These are phyloP conservation scores for Hymenoscyphus salicellus DNA, from an alignment of 2,329 filamentous ascomycete species.

Conservation along the genomic window DNA sequence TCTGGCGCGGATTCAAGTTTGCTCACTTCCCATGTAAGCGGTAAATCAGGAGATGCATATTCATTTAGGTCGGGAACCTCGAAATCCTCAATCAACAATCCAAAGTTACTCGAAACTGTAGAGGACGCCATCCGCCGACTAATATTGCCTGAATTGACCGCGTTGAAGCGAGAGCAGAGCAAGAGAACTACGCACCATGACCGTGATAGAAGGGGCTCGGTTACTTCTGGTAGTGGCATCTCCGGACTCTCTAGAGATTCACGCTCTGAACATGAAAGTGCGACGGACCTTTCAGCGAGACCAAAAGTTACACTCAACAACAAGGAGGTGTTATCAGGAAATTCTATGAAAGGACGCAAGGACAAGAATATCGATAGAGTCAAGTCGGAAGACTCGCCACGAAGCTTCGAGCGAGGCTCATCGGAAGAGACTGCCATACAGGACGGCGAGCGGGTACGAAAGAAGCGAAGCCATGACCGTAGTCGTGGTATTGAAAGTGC, in stretches of 20 bases:
- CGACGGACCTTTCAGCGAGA: constrained; percentile 42
- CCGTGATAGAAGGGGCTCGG: constrained; percentile 58
- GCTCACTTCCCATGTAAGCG: constrained; percentile 53
- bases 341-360: constrained; percentile 50
- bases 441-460: constrained; percentile 47
- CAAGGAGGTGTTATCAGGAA: constrained; percentile 53
- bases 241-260: constrained; percentile 55
- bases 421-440: constrained; percentile 47
- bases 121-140: constrained; percentile 72
- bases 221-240: constrained; percentile 53
- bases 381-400: constrained; percentile 27
- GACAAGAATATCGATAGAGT: constrained; percentile 48
- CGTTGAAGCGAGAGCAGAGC: constrained; percentile 86
- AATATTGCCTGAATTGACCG: constrained; percentile 83
- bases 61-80: constrained; percentile 56
- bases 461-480: constrained; percentile 29
- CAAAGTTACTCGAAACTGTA: constrained; percentile 67
- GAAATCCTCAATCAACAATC: constrained; percentile 68
- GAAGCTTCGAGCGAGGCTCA: constrained; percentile 40
- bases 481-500: constrained; percentile 29
- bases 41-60: constrained; percentile 53
- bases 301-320: constrained; percentile 60
- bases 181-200: constrained; percentile 68
- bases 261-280: constrained; percentile 42
- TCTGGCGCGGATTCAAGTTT: constrained; percentile 57